Evolutionary conservation across 2,329 filamentous ascomycete genomes (phyloP), one percentile per base, ranked within the genome.

Genomic region (Teratosphaeria viscida): DNA sequence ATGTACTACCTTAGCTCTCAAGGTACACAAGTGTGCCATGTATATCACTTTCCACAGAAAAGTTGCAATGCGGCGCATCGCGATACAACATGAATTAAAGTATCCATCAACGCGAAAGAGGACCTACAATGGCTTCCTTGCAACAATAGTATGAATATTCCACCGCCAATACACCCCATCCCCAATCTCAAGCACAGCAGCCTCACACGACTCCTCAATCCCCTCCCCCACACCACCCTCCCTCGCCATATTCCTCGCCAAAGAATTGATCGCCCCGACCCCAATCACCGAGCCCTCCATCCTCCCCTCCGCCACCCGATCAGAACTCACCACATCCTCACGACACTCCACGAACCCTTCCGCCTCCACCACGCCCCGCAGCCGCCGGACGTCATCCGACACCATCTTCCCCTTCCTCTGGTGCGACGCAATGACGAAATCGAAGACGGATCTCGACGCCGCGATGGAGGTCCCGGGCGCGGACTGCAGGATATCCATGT

Each of bases 321-420:
- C 65, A 4, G 62, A 61, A 52, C 57, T 57, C n/a, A 64, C 52
- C 1, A 66, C 37, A 57, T 66, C 62, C 34, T 58, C 55, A 16
- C 54, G 14, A 5, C 63, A 56, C 14, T 64, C 56, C 3, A 34
- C 47, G 26, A 62, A 63, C 54, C 54, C 54, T 1, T 63, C 60
- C 14, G 49, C 58, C 5, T 57, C 39, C 26, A 34, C 23, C 23
- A 65, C 57, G 6, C 12, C 52, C 12, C 55, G 34, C 49, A 29
- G 29, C 16, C 61, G 47, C 0, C 57, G 43, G 1, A 58, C 57
- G 12, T 27, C 52, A 54, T 59, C 56, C 5, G 49, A 27, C 1
- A 26, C 14, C 19, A 56, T 26, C n/a, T 57, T 56, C 37, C 54
- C 56, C 4, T 56, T 5, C 27, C 55, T 53, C 43, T 57, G 56